These are phyloP conservation scores for Tetracentron sinense DNA, from an alignment of 164 flowering plant species.

Conservation along the genomic window DNA sequence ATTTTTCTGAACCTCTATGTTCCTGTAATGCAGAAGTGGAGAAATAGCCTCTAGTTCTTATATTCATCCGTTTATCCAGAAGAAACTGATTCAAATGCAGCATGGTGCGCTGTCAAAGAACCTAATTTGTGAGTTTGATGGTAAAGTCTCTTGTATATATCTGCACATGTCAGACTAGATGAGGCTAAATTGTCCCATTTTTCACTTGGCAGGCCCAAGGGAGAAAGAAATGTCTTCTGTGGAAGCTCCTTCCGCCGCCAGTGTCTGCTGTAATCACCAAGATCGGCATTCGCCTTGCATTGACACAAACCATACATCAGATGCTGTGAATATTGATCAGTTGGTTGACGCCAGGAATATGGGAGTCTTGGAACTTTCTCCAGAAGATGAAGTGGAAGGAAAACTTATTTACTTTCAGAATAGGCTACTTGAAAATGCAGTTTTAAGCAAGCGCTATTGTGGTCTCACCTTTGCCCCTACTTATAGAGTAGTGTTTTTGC, in stretches of 20 bases:
- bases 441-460: conserved; percentile 46
- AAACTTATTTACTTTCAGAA: conserved; percentile 76
- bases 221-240: conserved; percentile 18
- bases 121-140: conserved; percentile 17
- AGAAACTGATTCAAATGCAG: conserved; percentile 39
- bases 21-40: conserved; percentile 33
- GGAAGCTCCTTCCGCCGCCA: conserved; percentile 31
- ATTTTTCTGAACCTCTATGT: not conserved
- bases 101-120: conserved; percentile 16
- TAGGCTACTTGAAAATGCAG: conserved; percentile 48
- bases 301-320: conserved; percentile 16
- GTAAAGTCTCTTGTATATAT: conserved; percentile 22
- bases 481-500: too few species aligned
- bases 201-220: conserved; percentile 34
- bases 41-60: conserved; percentile 25
- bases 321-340: conserved; percentile 32
- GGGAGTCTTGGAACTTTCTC: conserved; percentile 53
- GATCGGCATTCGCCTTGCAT: conserved; percentile 19
- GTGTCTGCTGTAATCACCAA: conserved; percentile 25
- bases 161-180: not conserved
- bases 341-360: conserved; percentile 41
- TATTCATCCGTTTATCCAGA: conserved; percentile 49
- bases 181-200: conserved; percentile 7
- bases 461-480: conserved; percentile 43
- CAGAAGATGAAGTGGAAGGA: conserved; percentile 90